Evolutionary conservation across 2,329 filamentous ascomycete species (phyloP).

Genomic region (Paraconiothyrium sp.): DNA sequence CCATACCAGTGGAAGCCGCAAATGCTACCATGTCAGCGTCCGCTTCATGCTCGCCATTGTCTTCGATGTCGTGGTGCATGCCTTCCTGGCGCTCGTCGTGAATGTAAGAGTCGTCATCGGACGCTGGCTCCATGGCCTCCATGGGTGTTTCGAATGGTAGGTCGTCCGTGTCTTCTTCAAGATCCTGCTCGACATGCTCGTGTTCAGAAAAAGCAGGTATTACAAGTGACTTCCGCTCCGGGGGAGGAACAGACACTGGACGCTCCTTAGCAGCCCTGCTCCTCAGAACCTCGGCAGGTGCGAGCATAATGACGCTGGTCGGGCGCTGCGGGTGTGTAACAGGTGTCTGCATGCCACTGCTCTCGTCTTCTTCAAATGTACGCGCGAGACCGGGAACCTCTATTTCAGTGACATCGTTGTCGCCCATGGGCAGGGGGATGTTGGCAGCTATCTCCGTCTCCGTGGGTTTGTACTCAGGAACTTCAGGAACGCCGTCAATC

Average conservation of each 20-base stretch:
- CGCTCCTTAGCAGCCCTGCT: slow-evolving; percentile 32
- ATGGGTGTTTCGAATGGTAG: slow-evolving; percentile 36
- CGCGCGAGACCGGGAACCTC: slow-evolving; percentile 77
- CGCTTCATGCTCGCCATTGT: slow-evolving; percentile 24
- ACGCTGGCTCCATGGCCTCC: slow-evolving; percentile 33
- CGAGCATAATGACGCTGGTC: slow-evolving; percentile 41
- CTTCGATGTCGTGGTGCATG: slow-evolving; percentile 19
- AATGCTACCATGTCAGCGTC: slow-evolving; percentile 45
- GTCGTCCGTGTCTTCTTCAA: slow-evolving; percentile 18
- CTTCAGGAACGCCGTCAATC: slow-evolving; percentile 32
- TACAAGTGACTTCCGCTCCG: slow-evolving; percentile 30
- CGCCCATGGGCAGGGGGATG: slow-evolving; percentile 73
- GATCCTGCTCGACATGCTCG: slow-evolving; percentile 5
- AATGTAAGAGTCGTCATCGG: slow-evolving; percentile 34
- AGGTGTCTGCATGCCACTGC: slow-evolving; percentile 36
- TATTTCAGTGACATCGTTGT: slow-evolving; percentile 80
- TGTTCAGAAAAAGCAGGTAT: slow-evolving; percentile 20
- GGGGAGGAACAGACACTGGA: slow-evolving; percentile 44
- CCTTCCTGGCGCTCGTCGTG: slow-evolving; percentile 32
- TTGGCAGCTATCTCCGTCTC: slow-evolving; percentile 62
- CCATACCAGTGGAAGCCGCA: slow-evolving; percentile 43
- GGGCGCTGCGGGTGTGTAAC: slow-evolving; percentile 37
- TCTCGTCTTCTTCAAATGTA: slow-evolving; percentile 66
- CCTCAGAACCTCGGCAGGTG: slow-evolving; percentile 31
- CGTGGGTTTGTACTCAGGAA: slow-evolving; percentile 55